A percentile compares a stretch with the other conserved stretches of the same genome.
These are phyloP conservation scores for Quaeritorhiza haematococci DNA, from an alignment of 371 early-diverging fungal genomes.

Conservation along the genomic window DNA sequence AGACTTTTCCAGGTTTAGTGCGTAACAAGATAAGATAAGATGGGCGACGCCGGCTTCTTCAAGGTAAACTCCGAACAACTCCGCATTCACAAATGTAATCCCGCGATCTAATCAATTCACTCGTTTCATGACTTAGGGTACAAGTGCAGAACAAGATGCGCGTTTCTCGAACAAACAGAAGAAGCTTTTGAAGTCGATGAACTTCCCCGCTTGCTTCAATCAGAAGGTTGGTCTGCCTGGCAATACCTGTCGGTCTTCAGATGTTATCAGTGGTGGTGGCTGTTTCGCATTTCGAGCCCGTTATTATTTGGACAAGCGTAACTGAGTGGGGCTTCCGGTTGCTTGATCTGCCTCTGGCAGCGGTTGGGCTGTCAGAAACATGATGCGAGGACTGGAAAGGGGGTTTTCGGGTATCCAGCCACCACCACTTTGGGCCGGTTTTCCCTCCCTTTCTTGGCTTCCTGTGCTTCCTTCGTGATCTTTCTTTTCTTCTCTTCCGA, in stretches of 20 bases:
- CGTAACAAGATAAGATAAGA: slow-evolving; percentile 15
- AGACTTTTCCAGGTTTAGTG: not conserved
- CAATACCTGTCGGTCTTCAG: not conserved
- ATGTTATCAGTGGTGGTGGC: not conserved
- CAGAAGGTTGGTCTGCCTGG: slow-evolving; percentile 57
- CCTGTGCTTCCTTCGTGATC: too few relatives aligned
- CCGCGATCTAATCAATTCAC: not conserved
- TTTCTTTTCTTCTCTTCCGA: too few relatives aligned
- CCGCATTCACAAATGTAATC: not conserved
- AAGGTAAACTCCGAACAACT: slow-evolving; percentile 41
- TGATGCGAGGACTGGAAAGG: too few relatives aligned
- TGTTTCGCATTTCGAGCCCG: too few relatives aligned
- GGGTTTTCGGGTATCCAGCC: too few relatives aligned
- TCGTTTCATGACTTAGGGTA: slow-evolving; percentile 51
- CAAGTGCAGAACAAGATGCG: slow-evolving; percentile 78
- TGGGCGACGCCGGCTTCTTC: slow-evolving; percentile 79
- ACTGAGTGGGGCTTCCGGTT: too few relatives aligned
- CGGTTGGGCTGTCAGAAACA: too few relatives aligned
- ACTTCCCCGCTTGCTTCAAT: slow-evolving; percentile 75
- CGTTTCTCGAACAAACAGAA: slow-evolving; percentile 86
- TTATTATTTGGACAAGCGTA: too few relatives aligned
- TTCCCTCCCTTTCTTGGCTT: too few relatives aligned
- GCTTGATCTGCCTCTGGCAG: too few relatives aligned
- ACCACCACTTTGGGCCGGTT: too few relatives aligned
- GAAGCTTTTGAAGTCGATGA: slow-evolving; percentile 74